These are phyloP conservation scores for Medicago ruthenica DNA, from an alignment of 306 rosid genomes.

Conservation along the genomic window DNA sequence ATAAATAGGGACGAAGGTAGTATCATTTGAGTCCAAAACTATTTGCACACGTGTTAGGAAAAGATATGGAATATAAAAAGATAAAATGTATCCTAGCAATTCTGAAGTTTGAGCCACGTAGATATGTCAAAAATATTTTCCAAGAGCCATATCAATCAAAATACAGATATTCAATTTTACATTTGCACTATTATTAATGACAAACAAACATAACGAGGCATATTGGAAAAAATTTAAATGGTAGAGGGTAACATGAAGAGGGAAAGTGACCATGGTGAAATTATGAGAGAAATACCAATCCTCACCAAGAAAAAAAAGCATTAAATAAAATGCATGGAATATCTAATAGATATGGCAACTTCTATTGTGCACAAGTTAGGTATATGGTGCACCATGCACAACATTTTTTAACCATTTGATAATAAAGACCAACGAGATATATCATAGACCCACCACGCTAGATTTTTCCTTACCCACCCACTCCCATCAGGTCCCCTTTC, in stretches of 20 bases:
- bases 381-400: too few species aligned
- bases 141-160: constrained; percentile 20
- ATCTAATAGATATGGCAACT: too few species aligned
- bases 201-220: not conserved
- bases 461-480: too few species aligned
- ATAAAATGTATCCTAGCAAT: not conserved
- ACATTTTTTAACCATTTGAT: too few species aligned
- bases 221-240: not conserved
- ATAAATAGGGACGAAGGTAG: too few species aligned
- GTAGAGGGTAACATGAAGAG: not conserved
- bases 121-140: constrained; percentile 9
- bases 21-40: not conserved
- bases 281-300: not conserved
- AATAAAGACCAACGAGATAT: too few species aligned
- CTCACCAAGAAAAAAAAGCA: not conserved
- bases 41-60: not conserved
- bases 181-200: not conserved
- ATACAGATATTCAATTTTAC: constrained; percentile 20
- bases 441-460: too few species aligned
- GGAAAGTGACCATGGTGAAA: constrained; percentile 12
- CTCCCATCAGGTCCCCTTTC: too few species aligned
- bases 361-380: too few species aligned
- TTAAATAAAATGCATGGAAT: not conserved
- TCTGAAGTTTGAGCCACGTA: not conserved
- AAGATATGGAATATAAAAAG: not conserved